Percentiles rank a stretch among this genome's conserved stretches.
These are phyloP conservation scores for Microsporum ferrugineum DNA, from an alignment of 2,329 filamentous ascomycete genomes.

Conservation along the genomic window DNA sequence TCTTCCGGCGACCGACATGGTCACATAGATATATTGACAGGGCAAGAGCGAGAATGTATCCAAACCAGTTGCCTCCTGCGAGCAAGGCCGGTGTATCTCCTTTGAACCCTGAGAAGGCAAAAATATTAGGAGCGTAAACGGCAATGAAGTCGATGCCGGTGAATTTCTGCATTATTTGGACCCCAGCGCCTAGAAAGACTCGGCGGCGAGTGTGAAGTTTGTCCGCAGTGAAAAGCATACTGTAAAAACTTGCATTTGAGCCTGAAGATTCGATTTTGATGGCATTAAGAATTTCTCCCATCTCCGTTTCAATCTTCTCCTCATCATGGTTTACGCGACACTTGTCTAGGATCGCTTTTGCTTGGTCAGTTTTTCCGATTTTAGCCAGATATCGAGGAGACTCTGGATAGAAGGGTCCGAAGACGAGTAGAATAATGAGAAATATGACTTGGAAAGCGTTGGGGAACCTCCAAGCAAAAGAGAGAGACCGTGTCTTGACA, in stretches of 20 bases:
- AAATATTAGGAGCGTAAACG: slow-evolving; percentile 1
- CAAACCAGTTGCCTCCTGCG: slow-evolving; percentile 1
- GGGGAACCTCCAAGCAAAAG: slow-evolving; percentile 35
- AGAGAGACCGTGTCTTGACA: background rate
- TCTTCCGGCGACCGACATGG: background rate
- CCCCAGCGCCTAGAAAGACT: background rate
- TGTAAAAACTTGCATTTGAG: background rate
- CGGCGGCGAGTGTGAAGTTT: background rate
- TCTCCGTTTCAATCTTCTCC: background rate
- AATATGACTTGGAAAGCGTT: slow-evolving; percentile 40
- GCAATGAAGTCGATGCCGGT: background rate
- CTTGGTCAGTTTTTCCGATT: background rate
- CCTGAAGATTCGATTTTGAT: background rate
- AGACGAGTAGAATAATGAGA: slow-evolving; percentile 29
- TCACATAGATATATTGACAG: background rate
- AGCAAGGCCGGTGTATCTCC: background rate
- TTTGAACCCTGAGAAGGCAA: background rate
- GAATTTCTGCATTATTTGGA: slow-evolving; percentile 2
- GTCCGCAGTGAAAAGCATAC: background rate
- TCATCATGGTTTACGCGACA: background rate
- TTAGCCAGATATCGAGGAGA: slow-evolving; percentile 19
- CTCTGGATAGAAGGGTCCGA: slow-evolving; percentile 27
- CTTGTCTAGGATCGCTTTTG: background rate
- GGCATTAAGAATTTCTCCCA: background rate
- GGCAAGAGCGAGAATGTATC: background rate